A percentile compares a stretch with the other conserved stretches of the same genome.
phyloP scores from a whole-genome alignment of 495 filamentous ascomycete species.

The Delitschia confertaspora region DNA sequence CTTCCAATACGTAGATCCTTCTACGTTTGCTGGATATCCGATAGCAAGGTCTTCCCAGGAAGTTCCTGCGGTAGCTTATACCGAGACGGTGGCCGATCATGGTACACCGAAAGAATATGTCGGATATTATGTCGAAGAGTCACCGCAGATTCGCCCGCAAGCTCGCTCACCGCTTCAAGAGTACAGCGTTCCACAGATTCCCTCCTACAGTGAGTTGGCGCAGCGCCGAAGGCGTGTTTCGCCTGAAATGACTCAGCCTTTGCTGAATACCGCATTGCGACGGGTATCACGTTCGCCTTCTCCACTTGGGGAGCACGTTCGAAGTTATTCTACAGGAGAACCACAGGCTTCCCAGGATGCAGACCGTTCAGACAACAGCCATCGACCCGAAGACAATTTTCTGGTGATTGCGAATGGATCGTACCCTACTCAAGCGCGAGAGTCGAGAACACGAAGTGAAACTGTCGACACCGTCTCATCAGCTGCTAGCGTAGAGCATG shows the following conservation, averaged over 20 bases:
- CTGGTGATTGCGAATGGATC: conserved; percentile 44
- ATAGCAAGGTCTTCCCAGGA: conserved; percentile 21
- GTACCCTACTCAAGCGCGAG: conserved; percentile 20
- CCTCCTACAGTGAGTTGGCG: conserved; percentile 42
- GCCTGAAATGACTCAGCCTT: conserved; percentile 37
- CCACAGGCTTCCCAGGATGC: conserved; percentile 1
- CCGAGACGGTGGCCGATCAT: conserved; percentile 39
- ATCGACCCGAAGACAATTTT: conserved; percentile 26
- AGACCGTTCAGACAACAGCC: conserved; percentile 16
- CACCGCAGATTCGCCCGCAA: conserved; percentile 48
- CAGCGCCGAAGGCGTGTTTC: conserved; percentile 42
- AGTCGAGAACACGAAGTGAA: conserved; percentile 14
- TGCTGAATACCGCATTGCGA: conserved; percentile 25
- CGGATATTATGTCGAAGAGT: conserved; percentile 51
- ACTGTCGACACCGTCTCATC: conserved; percentile 17
- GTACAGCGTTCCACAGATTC: conserved; percentile 39
- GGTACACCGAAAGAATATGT: conserved; percentile 50
- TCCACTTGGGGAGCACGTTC: conserved; percentile 30
- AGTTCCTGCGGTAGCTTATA: not conserved
- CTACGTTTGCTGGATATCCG: conserved; percentile 27
- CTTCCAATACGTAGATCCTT: conserved; percentile 36
- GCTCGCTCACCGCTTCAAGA: conserved; percentile 42
- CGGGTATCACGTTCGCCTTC: conserved; percentile 35
- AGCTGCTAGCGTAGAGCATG: conserved; percentile 12
- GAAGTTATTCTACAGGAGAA: conserved; percentile 27